Percentiles rank a stretch among this genome's conserved stretches.
phyloP scores from a whole-genome alignment of 2,329 filamentous ascomycete species.

The Aspergillus sp. region DNA sequence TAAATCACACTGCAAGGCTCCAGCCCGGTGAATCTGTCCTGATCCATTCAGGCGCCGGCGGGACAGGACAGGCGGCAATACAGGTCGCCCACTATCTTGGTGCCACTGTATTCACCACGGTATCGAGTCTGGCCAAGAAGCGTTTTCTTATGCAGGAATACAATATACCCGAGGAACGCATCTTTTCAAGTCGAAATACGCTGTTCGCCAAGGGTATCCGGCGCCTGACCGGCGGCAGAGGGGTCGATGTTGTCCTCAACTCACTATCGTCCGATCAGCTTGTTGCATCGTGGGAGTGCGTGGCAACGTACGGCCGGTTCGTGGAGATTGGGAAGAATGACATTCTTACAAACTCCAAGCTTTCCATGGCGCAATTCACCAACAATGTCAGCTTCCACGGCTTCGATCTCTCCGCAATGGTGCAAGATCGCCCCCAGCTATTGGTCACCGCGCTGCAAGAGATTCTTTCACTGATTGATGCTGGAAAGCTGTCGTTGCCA shows the following conservation, averaged over 20 bases:
- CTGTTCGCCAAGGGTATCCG: not conserved
- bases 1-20: not conserved
- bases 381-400: conserved; percentile 9
- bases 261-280: conserved; percentile 1
- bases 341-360: not conserved
- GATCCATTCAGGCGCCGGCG: not conserved
- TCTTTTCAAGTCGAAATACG: conserved; percentile 7
- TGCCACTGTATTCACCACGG: conserved; percentile 4
- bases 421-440: not conserved
- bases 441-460: not conserved
- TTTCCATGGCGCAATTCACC: conserved; percentile 8
- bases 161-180: not conserved
- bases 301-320: conserved; percentile 7
- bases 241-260: conserved; percentile 10
- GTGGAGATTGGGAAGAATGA: conserved; percentile 11
- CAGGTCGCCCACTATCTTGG: not conserved
- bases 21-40: not conserved
- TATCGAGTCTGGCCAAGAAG: not conserved
- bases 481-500: not conserved
- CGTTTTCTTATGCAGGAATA: not conserved
- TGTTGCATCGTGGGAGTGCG: conserved; percentile 4
- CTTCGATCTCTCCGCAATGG: conserved; percentile 5
- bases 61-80: not conserved
- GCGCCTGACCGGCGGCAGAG: not conserved
- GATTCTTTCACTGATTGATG: not conserved